Evolutionary conservation across 169 alveolate species (phyloP).

Genomic region (Plasmodium berghei): DNA sequence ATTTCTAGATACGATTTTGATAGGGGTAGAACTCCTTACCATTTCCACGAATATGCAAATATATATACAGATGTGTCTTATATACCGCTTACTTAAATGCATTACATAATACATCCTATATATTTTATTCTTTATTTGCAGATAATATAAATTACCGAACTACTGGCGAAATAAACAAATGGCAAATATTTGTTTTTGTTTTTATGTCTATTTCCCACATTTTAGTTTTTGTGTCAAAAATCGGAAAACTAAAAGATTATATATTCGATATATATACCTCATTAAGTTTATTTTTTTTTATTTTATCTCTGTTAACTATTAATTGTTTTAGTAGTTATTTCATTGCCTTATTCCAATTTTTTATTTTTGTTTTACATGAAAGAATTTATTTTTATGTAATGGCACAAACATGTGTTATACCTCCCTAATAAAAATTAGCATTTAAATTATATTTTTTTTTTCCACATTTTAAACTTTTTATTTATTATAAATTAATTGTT

Average conservation of each 20-base stretch:
- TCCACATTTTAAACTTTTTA: neutral
- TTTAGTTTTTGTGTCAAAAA: conserved; percentile 36
- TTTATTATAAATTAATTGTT: too few relatives aligned
- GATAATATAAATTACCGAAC: conserved; percentile 55
- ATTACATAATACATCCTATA: too few relatives aligned
- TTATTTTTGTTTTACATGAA: conserved; percentile 61
- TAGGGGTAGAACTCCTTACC: neutral
- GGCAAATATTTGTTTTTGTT: conserved; percentile 24
- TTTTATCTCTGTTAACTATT: conserved; percentile 58
- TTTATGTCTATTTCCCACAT: conserved; percentile 44
- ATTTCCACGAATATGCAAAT: neutral
- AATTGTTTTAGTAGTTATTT: conserved; percentile 75
- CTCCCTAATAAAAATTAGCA: conserved; percentile 16
- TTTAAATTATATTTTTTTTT: neutral
- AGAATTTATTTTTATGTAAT: conserved; percentile 69
- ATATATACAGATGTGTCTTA: neutral
- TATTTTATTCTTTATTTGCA: neutral
- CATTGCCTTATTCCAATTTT: conserved; percentile 57
- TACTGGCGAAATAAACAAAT: conserved; percentile 57
- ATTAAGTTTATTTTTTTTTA: conserved; percentile 63
- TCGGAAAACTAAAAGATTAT: conserved; percentile 31
- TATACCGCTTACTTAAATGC: too few relatives aligned
- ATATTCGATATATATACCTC: conserved; percentile 73
- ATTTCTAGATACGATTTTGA: neutral
- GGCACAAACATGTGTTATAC: conserved; percentile 67